Base-by-base conservation (phyloP, 2,329 filamentous ascomycete genomes). In the Beauveria sp. region DNA sequence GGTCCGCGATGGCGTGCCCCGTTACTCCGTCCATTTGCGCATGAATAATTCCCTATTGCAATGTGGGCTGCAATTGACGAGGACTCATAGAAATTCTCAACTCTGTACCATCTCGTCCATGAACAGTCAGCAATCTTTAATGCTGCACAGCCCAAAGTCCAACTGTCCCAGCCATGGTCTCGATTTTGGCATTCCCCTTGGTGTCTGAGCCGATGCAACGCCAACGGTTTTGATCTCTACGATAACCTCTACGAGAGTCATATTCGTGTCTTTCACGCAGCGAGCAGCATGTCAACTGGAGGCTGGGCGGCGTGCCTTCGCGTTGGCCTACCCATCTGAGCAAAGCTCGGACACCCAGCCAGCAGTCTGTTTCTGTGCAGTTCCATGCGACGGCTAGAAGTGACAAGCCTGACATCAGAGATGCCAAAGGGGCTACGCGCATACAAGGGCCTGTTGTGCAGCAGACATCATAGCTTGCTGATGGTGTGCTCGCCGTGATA, bases 1-100 rank as follows among this genome's bases (percentile, higher is more conserved):
- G 55, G 55, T 22, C 55, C 55, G 55, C n/a, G 22, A 50, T 58
- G 20, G 55, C 55, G 55, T 58, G 55, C 43, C 31, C 49, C 45
- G 22, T 58, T 50, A 40, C 55, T 10, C 34, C 5, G 34, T 38
- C 34, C 34, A 16, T 50, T 50, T 50, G 28, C 45, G 45, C 20
- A 42, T 58, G n/a, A 42, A 58, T 38, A 42, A 43, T 54, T 31
- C 16, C 7, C 34, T 34, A 28, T 46, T 10, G 14, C 12, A 22
- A 22, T 26, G 45, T 58, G 45, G 45, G 31, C 45, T 58, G 10
- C 48, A 20, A 18, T 22, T 16, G 24, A 55, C 18, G 34, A 46
- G 4, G 9, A 49, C 8, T 3, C 14, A 48, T 14, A 2, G 18
- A n/a, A 38, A 14, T 22, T 31, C 9, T 56, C 24, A 1, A n/a